Conservation (phyloP, 2,329 filamentous ascomycete genomes). For the Huntiella omanensis region DNA sequence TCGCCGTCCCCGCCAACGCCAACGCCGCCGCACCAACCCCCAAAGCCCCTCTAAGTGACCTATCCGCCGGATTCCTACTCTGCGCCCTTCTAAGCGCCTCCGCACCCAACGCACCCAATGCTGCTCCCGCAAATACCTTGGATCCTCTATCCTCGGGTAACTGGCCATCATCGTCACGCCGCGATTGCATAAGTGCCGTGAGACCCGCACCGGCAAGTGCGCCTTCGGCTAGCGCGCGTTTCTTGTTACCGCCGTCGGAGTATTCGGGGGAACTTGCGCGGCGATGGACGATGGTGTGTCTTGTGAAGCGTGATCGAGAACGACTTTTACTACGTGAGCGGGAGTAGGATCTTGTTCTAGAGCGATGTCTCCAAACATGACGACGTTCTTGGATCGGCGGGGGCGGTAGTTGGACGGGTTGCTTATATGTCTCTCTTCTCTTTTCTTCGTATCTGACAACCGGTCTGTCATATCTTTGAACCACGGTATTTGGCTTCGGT, state of each 20-base stretch:
- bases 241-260: slow-evolving; percentile 23
- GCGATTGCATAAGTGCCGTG: slow-evolving; percentile 37
- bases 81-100: slow-evolving; percentile 40
- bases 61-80: slow-evolving; percentile 34
- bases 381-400: slow-evolving; percentile 16
- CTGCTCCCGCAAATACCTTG: slow-evolving; percentile 42
- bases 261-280: slow-evolving; percentile 22
- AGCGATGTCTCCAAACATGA: slow-evolving; percentile 21
- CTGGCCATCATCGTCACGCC: slow-evolving; percentile 31
- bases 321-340: slow-evolving; percentile 19
- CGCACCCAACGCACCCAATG: slow-evolving; percentile 42
- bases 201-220: slow-evolving; percentile 44
- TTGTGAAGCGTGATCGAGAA: slow-evolving; percentile 24
- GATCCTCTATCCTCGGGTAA: slow-evolving; percentile 32
- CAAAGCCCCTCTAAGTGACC: slow-evolving; percentile 37
- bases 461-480: slow-evolving; percentile 7
- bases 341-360: slow-evolving; percentile 19
- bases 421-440: slow-evolving; percentile 14
- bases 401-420: slow-evolving; percentile 15
- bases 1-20: slow-evolving; percentile 44
- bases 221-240: slow-evolving; percentile 43
- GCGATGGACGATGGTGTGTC: slow-evolving; percentile 22
- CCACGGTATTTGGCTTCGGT: slow-evolving; percentile 3
- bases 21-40: slow-evolving; percentile 44
- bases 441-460: slow-evolving; percentile 18